phyloP scores from a whole-genome alignment of 192 early-diverging fungal species.

The Funneliformis geosporum region DNA sequence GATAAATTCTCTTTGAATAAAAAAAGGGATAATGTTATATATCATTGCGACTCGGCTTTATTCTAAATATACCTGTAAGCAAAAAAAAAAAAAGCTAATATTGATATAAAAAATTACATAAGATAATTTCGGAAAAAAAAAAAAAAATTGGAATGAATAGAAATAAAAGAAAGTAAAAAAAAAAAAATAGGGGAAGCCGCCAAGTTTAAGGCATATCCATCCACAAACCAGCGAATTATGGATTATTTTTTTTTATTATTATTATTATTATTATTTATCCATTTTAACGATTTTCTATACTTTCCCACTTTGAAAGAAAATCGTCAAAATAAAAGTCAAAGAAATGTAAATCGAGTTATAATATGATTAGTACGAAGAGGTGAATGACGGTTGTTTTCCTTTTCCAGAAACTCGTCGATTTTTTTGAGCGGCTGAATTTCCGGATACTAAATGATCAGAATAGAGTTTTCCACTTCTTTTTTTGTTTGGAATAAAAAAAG shows the following conservation, averaged over 20 bases:
- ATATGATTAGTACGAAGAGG: neutral
- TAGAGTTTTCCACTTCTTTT: slow-evolving; percentile 37
- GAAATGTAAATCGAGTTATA: neutral
- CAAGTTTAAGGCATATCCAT: neutral
- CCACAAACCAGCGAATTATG: neutral
- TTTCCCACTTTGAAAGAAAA: neutral
- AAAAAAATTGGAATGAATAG: neutral
- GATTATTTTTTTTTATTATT: neutral
- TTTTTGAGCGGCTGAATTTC: neutral
- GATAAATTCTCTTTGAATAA: neutral
- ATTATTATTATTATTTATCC: neutral
- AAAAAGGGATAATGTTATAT: neutral
- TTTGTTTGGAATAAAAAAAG: neutral
- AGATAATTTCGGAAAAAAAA: neutral
- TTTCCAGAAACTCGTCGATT: slow-evolving; percentile 12
- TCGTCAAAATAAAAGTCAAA: neutral
- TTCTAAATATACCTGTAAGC: neutral
- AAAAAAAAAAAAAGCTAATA: slow-evolving; percentile 2
- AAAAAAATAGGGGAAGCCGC: neutral
- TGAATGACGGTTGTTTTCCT: slow-evolving; percentile 25
- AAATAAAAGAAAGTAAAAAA: neutral
- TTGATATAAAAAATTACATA: slow-evolving; percentile 12
- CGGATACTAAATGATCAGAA: slow-evolving; percentile 36
- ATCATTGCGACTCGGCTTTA: slow-evolving; percentile 18
- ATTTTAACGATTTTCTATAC: neutral